Percentiles rank a stretch among this genome's conserved stretches.
phyloP scores from a whole-genome alignment of 2,329 filamentous ascomycete genomes.

The Beauveria rudraprayagi region DNA sequence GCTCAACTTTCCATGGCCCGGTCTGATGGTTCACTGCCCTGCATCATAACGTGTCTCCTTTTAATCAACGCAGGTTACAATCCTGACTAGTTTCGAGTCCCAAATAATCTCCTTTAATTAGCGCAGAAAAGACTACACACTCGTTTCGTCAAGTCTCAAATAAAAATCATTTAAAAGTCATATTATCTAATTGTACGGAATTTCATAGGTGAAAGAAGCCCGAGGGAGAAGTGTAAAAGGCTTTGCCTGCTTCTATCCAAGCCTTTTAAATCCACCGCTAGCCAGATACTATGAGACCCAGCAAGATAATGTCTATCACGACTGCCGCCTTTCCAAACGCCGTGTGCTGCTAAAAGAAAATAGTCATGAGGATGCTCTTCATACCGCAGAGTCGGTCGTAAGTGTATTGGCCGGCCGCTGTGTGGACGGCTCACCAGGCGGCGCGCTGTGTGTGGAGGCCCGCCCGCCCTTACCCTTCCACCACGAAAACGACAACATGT shows the following conservation, averaged over 20 bases:
- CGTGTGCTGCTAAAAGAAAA: constrained; percentile 14
- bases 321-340: constrained; percentile 9
- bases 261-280: neutral
- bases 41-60: neutral
- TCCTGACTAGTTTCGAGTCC: neutral
- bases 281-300: neutral
- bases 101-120: neutral
- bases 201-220: neutral
- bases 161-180: neutral
- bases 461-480: constrained; percentile 29
- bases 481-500: constrained; percentile 49
- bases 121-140: neutral
- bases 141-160: neutral
- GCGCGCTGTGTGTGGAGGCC: constrained; percentile 13
- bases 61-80: neutral
- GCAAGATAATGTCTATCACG: neutral
- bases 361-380: constrained; percentile 14
- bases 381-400: constrained; percentile 26
- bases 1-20: neutral
- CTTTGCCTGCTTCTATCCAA: neutral
- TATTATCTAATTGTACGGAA: constrained; percentile 1
- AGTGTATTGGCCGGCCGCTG: constrained; percentile 9
- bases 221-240: neutral
- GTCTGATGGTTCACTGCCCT: neutral
- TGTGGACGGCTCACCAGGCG: neutral